phyloP scores from a whole-genome alignment of 805 yeast species.

The Metschnikowia sp. region DNA sequence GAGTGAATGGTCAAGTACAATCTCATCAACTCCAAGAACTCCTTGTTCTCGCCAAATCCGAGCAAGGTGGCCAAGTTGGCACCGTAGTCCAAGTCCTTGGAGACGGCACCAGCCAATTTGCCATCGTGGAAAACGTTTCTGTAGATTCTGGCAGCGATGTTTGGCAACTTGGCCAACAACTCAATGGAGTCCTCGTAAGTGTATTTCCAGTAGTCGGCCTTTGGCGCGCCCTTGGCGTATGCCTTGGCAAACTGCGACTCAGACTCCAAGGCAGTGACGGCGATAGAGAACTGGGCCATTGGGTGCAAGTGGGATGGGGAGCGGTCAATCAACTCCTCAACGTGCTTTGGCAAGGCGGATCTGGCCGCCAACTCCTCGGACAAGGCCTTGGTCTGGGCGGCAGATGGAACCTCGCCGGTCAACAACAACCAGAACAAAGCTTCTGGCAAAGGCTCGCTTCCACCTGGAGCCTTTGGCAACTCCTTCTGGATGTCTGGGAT shows the following conservation, averaged over 20 bases:
- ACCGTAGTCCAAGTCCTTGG: slow-evolving; percentile 62
- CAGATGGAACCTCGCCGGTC: slow-evolving; percentile 70
- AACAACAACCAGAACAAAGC: slow-evolving; percentile 75
- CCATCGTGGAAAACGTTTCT: slow-evolving; percentile 59
- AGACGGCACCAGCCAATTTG: slow-evolving; percentile 49
- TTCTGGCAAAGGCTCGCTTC: slow-evolving; percentile 67
- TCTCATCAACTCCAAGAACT: slow-evolving; percentile 68
- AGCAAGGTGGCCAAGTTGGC: slow-evolving; percentile 64
- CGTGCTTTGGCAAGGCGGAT: slow-evolving; percentile 62
- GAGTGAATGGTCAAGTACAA: slow-evolving; percentile 72
- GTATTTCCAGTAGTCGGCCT: slow-evolving; percentile 72
- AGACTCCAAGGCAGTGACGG: slow-evolving; percentile 67
- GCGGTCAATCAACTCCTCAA: slow-evolving; percentile 55
- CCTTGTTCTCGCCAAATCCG: slow-evolving; percentile 55
- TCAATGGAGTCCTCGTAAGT: slow-evolving; percentile 68
- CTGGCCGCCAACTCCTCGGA: slow-evolving; percentile 62
- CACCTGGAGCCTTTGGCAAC: slow-evolving; percentile 59
- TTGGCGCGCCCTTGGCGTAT: slow-evolving; percentile 66
- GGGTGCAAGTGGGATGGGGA: slow-evolving; percentile 73
- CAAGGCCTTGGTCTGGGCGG: slow-evolving; percentile 52
- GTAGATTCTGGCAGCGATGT: slow-evolving; percentile 71
- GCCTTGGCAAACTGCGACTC: slow-evolving; percentile 70
- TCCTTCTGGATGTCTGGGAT: slow-evolving; percentile 66
- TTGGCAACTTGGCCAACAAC: slow-evolving; percentile 71
- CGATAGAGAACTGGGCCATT: slow-evolving; percentile 80